Conservation (phyloP, 306 rosid genomes). For the Mucuna pruriens region DNA sequence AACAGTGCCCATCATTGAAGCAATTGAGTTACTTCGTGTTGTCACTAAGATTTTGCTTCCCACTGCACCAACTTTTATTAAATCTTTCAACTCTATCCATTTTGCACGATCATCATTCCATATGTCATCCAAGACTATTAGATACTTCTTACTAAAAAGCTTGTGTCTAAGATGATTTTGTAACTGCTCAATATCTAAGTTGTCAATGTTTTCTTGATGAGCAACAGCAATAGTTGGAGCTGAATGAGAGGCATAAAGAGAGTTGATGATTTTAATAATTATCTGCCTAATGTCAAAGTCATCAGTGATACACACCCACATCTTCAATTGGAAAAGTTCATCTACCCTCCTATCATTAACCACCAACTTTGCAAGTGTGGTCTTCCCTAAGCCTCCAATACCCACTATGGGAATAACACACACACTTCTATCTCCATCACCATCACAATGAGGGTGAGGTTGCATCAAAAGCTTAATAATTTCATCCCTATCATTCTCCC, state of each 20-base stretch:
- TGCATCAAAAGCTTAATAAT: conserved; percentile 11
- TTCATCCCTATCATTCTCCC: neutral
- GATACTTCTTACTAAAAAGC: conserved; percentile 7
- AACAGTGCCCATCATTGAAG: neutral
- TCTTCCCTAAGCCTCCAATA: conserved; percentile 39
- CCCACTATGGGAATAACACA: conserved; percentile 41
- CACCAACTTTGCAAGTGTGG: conserved; percentile 33
- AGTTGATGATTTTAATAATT: conserved; percentile 20
- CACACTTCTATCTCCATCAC: neutral
- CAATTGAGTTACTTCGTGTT: conserved; percentile 4
- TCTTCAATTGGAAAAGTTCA: conserved; percentile 4
- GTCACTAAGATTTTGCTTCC: conserved; percentile 16
- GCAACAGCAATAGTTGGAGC: neutral
- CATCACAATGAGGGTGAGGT: neutral
- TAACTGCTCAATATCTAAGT: neutral
- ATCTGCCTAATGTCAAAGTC: conserved; percentile 23
- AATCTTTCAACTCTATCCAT: conserved; percentile 16
- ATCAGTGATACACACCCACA: conserved; percentile 34
- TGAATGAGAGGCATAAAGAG: neutral
- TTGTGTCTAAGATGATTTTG: neutral
- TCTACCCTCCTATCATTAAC: conserved; percentile 22
- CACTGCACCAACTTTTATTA: neutral
- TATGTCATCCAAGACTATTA: conserved; percentile 5
- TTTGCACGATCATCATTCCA: conserved; percentile 25
- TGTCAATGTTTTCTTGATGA: neutral